Evolutionary conservation across 352 stramenopile genomes (phyloP).

Genomic region (Phytopythium cucurbitacearum): DNA sequence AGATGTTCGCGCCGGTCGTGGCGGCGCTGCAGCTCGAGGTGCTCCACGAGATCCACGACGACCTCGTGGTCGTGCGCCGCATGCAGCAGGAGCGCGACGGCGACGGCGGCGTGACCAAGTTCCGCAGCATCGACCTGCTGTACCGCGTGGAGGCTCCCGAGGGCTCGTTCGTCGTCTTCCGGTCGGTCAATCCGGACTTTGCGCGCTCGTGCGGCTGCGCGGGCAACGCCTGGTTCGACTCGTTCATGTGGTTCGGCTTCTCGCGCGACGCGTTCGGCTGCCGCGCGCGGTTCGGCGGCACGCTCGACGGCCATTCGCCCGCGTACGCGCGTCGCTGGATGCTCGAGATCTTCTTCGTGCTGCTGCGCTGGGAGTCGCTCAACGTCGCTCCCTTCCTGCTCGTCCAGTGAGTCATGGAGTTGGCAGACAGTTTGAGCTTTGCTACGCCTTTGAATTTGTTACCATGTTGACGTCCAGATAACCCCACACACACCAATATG

Average conservation of each 20-base stretch:
- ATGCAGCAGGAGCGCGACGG: slow-evolving; percentile 23
- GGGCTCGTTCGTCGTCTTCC: slow-evolving; percentile 20
- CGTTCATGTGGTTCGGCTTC: slow-evolving; percentile 29
- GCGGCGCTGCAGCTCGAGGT: slow-evolving; percentile 22
- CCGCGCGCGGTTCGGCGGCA: slow-evolving; percentile 24
- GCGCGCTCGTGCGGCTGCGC: slow-evolving; percentile 21
- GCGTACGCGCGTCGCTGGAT: slow-evolving; percentile 28
- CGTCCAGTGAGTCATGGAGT: slow-evolving; percentile 9
- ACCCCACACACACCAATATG: background rate
- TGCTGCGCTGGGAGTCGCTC: slow-evolving; percentile 26
- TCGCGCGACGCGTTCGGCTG: slow-evolving; percentile 7
- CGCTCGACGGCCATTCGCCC: slow-evolving; percentile 20
- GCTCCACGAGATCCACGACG: slow-evolving; percentile 27
- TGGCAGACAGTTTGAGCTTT: background rate
- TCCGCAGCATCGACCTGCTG: slow-evolving; percentile 28
- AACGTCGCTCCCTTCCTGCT: slow-evolving; percentile 26
- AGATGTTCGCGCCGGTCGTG: slow-evolving; percentile 17
- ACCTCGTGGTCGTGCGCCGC: slow-evolving; percentile 29
- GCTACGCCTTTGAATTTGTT: too few species aligned
- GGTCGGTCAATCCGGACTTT: slow-evolving; percentile 28
- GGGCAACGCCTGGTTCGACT: slow-evolving; percentile 30
- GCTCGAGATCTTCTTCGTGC: slow-evolving; percentile 25
- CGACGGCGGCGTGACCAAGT: slow-evolving; percentile 21
- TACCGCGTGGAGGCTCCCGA: slow-evolving; percentile 19
- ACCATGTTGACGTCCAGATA: too few species aligned